Evolutionary conservation across 2,329 filamentous ascomycete genomes (phyloP).

Genomic region (Talaromyces funiculosus): DNA sequence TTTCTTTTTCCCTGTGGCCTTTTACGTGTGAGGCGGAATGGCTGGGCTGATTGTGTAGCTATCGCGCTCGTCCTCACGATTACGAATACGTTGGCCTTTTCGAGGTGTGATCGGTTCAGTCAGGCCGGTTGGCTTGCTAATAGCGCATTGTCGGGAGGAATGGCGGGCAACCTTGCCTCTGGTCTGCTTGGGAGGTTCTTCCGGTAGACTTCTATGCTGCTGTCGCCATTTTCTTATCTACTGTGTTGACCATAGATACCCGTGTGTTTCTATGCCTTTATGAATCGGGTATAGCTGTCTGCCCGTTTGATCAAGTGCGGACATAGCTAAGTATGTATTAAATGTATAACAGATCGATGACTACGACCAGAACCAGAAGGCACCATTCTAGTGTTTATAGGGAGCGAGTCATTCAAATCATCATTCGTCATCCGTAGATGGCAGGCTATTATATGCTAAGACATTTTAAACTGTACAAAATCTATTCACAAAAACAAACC

Average conservation of each 20-base stretch:
- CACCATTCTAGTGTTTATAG: no score
- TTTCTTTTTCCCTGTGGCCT: no score
- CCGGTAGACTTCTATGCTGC: conserved; percentile 27
- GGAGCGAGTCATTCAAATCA: not conserved
- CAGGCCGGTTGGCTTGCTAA: conserved; percentile 56
- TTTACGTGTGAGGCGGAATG: no score
- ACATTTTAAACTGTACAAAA: conserved; percentile 1
- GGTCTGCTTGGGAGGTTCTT: conserved; percentile 53
- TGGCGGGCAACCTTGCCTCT: conserved; percentile 51
- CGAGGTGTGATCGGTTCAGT: conserved; percentile 48
- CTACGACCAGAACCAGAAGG: no score
- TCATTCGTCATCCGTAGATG: conserved; percentile 1
- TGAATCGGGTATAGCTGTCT: not conserved
- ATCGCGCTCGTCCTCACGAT: conserved; percentile 47
- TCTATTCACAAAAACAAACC: not conserved
- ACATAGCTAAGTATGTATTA: not conserved
- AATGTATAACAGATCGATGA: not conserved
- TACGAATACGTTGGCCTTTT: conserved; percentile 49
- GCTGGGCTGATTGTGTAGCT: conserved; percentile 25
- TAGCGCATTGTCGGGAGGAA: conserved; percentile 49
- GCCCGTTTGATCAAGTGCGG: not conserved
- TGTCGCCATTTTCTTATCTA: not conserved
- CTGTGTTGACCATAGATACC: not conserved
- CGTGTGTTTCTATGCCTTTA: not conserved
- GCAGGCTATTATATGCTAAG: not conserved